A percentile compares a stretch with the other conserved stretches of the same genome.
These are phyloP conservation scores for Umbelopsis ramanniana DNA, from an alignment of 192 early-diverging fungal genomes.

Conservation along the genomic window DNA sequence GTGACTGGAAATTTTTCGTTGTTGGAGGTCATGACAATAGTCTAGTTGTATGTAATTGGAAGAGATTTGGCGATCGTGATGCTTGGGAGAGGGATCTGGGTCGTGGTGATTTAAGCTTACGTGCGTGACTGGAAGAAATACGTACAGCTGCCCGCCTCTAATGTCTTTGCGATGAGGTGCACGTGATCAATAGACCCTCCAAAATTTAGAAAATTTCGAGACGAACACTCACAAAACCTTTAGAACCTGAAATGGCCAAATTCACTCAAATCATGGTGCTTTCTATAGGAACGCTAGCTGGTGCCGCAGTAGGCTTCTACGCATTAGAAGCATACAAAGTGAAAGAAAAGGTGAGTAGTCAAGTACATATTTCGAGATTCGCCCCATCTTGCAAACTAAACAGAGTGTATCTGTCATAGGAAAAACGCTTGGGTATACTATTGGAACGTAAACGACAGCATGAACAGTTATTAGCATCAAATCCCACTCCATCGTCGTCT, in stretches of 20 bases:
- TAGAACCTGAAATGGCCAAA: slow-evolving; percentile 26
- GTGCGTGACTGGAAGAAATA: too few relatives aligned
- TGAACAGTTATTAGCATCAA: background rate
- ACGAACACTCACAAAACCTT: background rate
- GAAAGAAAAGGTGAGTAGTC: slow-evolving; percentile 31
- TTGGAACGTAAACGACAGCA: slow-evolving; percentile 25
- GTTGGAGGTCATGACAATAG: background rate
- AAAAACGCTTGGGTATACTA: slow-evolving; percentile 33
- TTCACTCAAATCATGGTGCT: slow-evolving; percentile 35
- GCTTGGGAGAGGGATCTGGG: background rate
- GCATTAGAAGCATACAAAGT: slow-evolving; percentile 44
- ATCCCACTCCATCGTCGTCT: background rate
- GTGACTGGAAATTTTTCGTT: slow-evolving; percentile 47
- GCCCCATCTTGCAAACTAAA: background rate
- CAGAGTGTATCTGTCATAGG: slow-evolving; percentile 5
- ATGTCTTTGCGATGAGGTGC: background rate
- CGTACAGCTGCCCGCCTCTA: too few relatives aligned
- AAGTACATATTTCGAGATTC: background rate
- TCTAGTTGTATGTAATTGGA: background rate
- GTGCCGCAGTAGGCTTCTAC: slow-evolving; percentile 46
- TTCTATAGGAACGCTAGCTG: slow-evolving; percentile 40
- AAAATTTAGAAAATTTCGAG: background rate
- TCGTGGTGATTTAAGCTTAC: too few relatives aligned
- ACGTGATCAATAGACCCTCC: background rate
- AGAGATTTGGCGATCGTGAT: background rate